phyloP scores from a whole-genome alignment of 306 rosid genomes.

The Abrus precatorius region DNA sequence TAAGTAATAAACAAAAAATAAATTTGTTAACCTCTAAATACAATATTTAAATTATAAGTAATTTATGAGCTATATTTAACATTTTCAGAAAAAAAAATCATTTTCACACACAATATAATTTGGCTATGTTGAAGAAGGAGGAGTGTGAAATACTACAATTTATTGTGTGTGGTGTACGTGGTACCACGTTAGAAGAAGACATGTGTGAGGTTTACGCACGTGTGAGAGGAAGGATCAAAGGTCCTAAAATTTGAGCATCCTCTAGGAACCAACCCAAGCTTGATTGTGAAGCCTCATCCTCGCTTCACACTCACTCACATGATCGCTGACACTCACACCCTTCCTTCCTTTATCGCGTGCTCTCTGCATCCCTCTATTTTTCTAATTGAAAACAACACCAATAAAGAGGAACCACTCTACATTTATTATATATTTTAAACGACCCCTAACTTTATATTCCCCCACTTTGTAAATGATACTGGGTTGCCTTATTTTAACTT shows the following conservation, averaged over 20 bases:
- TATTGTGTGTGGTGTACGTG: slow-evolving; percentile 60
- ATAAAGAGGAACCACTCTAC: slow-evolving; percentile 46
- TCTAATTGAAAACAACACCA: slow-evolving; percentile 23
- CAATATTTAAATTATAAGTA: too few species aligned
- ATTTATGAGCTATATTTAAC: too few species aligned
- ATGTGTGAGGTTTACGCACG: slow-evolving; percentile 63
- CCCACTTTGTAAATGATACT: background rate
- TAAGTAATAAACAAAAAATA: too few species aligned
- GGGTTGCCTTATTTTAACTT: background rate
- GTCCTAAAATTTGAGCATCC: slow-evolving; percentile 20
- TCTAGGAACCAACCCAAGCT: slow-evolving; percentile 48
- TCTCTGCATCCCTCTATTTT: slow-evolving; percentile 56
- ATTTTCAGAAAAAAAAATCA: background rate
- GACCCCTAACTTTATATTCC: background rate
- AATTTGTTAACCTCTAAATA: too few species aligned
- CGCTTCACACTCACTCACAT: slow-evolving; percentile 59
- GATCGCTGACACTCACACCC: slow-evolving; percentile 75
- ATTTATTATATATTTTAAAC: background rate
- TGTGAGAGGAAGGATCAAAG: slow-evolving; percentile 57
- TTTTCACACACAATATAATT: background rate
- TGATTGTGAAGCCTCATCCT: slow-evolving; percentile 43
- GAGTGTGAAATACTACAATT: background rate
- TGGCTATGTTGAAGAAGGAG: background rate
- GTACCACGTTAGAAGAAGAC: slow-evolving; percentile 59
- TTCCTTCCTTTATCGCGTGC: slow-evolving; percentile 82